A percentile compares a stretch with the other conserved stretches of the same genome.
phyloP scores from a whole-genome alignment of 768 basidiomycete species.

The Sutorius australiensis region DNA sequence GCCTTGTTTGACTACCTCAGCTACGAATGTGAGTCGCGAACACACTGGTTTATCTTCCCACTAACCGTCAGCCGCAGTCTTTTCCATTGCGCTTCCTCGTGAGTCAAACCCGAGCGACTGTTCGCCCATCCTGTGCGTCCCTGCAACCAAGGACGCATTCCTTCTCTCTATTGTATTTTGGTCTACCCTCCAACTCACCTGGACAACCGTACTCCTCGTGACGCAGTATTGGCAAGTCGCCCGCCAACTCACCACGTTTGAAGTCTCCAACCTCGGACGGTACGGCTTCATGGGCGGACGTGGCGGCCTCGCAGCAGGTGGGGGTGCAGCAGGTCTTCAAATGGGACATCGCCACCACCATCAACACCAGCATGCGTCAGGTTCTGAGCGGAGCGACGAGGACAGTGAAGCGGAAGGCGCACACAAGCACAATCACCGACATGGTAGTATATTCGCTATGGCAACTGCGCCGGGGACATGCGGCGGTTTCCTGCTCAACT shows the following conservation, averaged over 20 bases:
- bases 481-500: slow-evolving; percentile 73
- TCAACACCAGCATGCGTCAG: slow-evolving; percentile 20
- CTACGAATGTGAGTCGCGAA: slow-evolving; percentile 62
- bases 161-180: slow-evolving; percentile 77
- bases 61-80: slow-evolving; percentile 41
- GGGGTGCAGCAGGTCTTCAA: slow-evolving; percentile 56
- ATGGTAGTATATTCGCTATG: slow-evolving; percentile 34
- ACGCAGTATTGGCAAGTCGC: slow-evolving; percentile 91
- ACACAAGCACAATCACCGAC: slow-evolving; percentile 46
- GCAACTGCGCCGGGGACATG: slow-evolving; percentile 32
- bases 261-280: slow-evolving; percentile 91
- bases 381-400: slow-evolving; percentile 48
- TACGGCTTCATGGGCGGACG: slow-evolving; percentile 98
- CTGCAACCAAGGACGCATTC: slow-evolving; percentile 76
- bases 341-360: slow-evolving; percentile 70
- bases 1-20: slow-evolving; percentile 78
- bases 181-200: slow-evolving; percentile 91
- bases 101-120: slow-evolving; percentile 16
- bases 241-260: slow-evolving; percentile 92
- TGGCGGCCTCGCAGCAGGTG: slow-evolving; percentile 58
- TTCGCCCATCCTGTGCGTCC: slow-evolving; percentile 51
- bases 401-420: slow-evolving; percentile 34
- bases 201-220: slow-evolving; percentile 85
- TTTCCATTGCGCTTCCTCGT: slow-evolving; percentile 38
- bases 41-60: neutral